A percentile compares a stretch with the other conserved stretches of the same genome.
These are phyloP conservation scores for Russula foetens DNA, from an alignment of 768 basidiomycete species.

Conservation along the genomic window DNA sequence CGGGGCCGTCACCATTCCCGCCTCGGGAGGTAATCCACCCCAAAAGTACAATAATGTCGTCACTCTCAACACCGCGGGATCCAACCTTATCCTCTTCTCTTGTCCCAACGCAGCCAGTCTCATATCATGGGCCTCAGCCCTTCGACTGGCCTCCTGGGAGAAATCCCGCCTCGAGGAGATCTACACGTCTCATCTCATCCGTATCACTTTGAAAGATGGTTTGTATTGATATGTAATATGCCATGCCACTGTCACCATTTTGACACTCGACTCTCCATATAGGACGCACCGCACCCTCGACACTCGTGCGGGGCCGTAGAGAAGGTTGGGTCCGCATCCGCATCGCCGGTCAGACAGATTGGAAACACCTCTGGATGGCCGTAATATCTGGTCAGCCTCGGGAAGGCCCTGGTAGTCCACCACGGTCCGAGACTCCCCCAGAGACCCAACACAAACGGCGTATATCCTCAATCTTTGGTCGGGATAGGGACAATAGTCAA, in stretches of 20 bases:
- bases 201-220: conserved; percentile 59
- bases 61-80: conserved; percentile 89
- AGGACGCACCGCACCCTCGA: conserved; percentile 48
- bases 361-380: conserved; percentile 88
- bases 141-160: conserved; percentile 91
- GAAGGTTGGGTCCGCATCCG: conserved; percentile 91
- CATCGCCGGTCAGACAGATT: conserved; percentile 94
- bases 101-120: conserved; percentile 65
- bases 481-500: conserved; percentile 39
- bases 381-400: conserved; percentile 41
- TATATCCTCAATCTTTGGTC: conserved; percentile 58
- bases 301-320: conserved; percentile 62
- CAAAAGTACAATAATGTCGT: conserved; percentile 71
- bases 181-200: conserved; percentile 89
- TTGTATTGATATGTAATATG: conserved; percentile 12
- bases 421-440: conserved; percentile 23
- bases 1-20: conserved; percentile 61
- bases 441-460: conserved; percentile 37
- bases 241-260: not conserved
- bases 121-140: conserved; percentile 84
- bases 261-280: not conserved
- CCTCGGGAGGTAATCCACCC: conserved; percentile 39
- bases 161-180: conserved; percentile 93
- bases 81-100: conserved; percentile 83
- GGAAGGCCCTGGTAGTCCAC: conserved; percentile 22